Conservation (phyloP, 2,329 filamentous ascomycete genomes). For the Penicillium sp. region DNA sequence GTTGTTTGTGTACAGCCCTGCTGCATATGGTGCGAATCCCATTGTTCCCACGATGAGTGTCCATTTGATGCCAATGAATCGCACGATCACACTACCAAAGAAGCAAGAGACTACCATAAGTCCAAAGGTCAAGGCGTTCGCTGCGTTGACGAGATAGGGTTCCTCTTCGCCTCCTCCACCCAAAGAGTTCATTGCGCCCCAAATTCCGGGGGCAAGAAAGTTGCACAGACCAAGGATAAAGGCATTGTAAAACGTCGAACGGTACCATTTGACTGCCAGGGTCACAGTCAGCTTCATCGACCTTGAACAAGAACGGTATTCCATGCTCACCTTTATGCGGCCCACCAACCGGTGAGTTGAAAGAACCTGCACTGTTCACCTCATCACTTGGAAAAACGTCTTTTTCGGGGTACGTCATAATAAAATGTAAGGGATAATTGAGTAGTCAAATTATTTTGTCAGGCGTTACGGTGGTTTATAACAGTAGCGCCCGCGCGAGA, state of each 20-base stretch:
- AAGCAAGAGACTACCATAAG: constrained; percentile 71
- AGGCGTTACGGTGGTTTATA: neutral
- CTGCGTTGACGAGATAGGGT: constrained; percentile 66
- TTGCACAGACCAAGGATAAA: constrained; percentile 69
- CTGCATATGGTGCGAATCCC: constrained; percentile 69
- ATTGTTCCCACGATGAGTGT: constrained; percentile 69
- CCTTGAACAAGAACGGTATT: neutral
- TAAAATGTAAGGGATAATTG: neutral
- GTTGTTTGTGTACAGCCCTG: constrained; percentile 70
- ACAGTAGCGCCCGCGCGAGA: neutral
- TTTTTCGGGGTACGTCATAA: constrained; percentile 20
- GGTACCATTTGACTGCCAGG: constrained; percentile 62
- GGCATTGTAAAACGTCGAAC: constrained; percentile 70
- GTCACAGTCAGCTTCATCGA: neutral
- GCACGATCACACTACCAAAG: constrained; percentile 62
- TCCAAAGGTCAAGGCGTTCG: constrained; percentile 69
- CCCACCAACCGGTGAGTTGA: neutral
- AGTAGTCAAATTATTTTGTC: neutral
- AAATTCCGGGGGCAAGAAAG: constrained; percentile 68
- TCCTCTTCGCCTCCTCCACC: constrained; percentile 66
- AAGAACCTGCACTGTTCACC: constrained; percentile 8
- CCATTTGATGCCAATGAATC: constrained; percentile 67
- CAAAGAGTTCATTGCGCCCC: constrained; percentile 70
- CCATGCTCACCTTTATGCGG: constrained; percentile 13
- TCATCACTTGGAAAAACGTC: constrained; percentile 18